Evolutionary conservation across 495 filamentous ascomycete genomes (phyloP).

Genomic region (Durotheca rogersii): DNA sequence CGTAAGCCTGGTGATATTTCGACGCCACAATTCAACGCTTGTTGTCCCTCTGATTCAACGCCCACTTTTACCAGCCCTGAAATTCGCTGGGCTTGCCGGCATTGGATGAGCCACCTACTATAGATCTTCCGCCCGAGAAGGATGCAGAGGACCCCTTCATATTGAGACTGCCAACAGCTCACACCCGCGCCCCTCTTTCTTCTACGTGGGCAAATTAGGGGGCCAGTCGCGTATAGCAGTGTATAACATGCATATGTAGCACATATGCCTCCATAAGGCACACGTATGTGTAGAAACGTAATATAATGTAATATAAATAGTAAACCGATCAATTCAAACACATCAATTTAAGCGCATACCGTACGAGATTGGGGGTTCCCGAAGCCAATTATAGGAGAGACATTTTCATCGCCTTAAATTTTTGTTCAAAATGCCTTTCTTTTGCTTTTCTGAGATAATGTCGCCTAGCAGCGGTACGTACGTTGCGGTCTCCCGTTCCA

Average conservation of each 20-base stretch:
- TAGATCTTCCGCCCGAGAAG: slow-evolving; percentile 1
- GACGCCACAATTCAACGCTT: slow-evolving; percentile 11
- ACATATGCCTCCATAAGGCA: not conserved
- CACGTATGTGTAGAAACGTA: too few species aligned
- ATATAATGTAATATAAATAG: too few species aligned
- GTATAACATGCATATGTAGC: not conserved
- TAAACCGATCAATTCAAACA: too few species aligned
- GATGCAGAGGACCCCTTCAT: slow-evolving; percentile 8
- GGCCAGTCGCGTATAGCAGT: not conserved
- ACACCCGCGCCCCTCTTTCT: slow-evolving; percentile 10
- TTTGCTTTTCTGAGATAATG: too few species aligned
- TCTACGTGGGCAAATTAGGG: not conserved
- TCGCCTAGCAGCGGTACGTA: too few species aligned
- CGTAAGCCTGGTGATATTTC: slow-evolving; percentile 16
- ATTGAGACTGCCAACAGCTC: slow-evolving; percentile 21
- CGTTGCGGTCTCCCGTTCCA: not conserved
- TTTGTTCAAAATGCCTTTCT: too few species aligned
- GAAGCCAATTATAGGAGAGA: too few species aligned
- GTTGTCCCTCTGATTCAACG: slow-evolving; percentile 3
- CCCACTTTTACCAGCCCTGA: slow-evolving; percentile 6
- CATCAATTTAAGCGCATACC: too few species aligned
- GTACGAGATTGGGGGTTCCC: too few species aligned
- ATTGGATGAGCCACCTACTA: slow-evolving; percentile 8
- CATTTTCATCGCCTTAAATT: too few species aligned
- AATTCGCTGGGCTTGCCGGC: slow-evolving; percentile 12